phyloP scores from a whole-genome alignment of 2,329 filamentous ascomycete species.

The Paracoccidioides brasiliensis region DNA sequence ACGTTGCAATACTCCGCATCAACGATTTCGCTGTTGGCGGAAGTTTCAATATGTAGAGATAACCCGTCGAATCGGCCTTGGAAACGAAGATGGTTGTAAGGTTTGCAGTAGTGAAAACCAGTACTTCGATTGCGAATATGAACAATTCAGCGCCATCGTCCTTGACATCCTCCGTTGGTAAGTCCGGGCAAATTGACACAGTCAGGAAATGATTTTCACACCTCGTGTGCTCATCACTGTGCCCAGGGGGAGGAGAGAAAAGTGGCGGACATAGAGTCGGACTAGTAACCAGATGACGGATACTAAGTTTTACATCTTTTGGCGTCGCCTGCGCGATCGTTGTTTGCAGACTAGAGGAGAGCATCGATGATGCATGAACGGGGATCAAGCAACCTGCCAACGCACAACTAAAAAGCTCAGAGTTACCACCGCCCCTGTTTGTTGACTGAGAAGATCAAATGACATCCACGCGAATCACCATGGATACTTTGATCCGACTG shows the following conservation, averaged over 20 bases:
- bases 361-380: conserved; percentile 12
- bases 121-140: conserved; percentile 71
- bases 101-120: conserved; percentile 69
- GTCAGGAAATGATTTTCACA: conserved; percentile 73
- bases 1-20: conserved; percentile 52
- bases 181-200: conserved; percentile 35
- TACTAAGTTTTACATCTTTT: conserved; percentile 45
- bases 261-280: conserved; percentile 62
- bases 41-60: conserved; percentile 50
- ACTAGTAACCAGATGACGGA: conserved; percentile 80
- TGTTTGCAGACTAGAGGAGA: conserved; percentile 27
- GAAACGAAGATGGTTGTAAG: conserved; percentile 86
- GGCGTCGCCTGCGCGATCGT: conserved; percentile 42
- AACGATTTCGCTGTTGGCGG: conserved; percentile 55
- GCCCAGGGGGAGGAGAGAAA: conserved; percentile 62
- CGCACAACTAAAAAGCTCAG: background rate
- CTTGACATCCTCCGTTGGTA: background rate
- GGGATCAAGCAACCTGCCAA: background rate
- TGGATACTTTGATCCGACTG: background rate
- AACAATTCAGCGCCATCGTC: conserved; percentile 42
- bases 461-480: background rate
- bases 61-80: conserved; percentile 94
- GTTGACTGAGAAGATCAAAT: background rate
- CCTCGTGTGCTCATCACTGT: conserved; percentile 62
- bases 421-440: background rate